phyloP scores from a whole-genome alignment of 805 yeast species.

The Metschnikowia aberdeeniae region DNA sequence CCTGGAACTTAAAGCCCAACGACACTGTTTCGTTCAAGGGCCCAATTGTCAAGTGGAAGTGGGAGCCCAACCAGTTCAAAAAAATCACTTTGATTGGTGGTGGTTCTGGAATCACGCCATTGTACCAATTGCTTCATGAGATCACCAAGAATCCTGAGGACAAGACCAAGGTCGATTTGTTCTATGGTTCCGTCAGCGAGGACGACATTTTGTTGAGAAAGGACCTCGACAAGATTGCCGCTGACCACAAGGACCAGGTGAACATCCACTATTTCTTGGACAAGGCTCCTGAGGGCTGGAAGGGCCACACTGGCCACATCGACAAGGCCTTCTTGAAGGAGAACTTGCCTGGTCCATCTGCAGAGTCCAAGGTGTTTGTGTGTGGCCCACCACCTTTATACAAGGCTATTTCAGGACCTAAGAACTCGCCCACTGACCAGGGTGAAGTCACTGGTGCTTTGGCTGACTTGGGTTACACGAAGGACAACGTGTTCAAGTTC shows the following conservation, averaged over 20 bases:
- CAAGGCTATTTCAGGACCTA: constrained; percentile 81
- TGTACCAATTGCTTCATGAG: constrained; percentile 79
- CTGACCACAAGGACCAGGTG: constrained; percentile 72
- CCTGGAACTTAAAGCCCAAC: constrained; percentile 63
- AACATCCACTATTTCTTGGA: constrained; percentile 78
- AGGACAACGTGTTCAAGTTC: constrained; percentile 87
- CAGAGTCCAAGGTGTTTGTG: constrained; percentile 65
- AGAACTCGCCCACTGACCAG: constrained; percentile 84
- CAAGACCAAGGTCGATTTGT: constrained; percentile 79
- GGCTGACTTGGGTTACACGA: constrained; percentile 81
- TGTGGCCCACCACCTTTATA: constrained; percentile 96
- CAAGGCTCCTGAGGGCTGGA: constrained; percentile 47
- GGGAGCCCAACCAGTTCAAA: constrained; percentile 81
- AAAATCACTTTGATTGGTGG: constrained; percentile 85
- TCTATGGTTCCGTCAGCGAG: constrained; percentile 74
- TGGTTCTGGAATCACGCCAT: constrained; percentile 95
- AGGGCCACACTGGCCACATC: constrained; percentile 71
- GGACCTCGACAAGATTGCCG: constrained; percentile 68
- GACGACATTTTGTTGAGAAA: constrained; percentile 77
- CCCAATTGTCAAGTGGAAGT: constrained; percentile 86
- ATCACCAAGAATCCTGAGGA: constrained; percentile 78
- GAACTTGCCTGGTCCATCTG: constrained; percentile 60
- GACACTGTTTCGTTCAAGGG: constrained; percentile 92
- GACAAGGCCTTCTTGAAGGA: constrained; percentile 64
- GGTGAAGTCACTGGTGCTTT: constrained; percentile 90